phyloP scores from a whole-genome alignment of 2,329 filamentous ascomycete genomes.

The Nannizzia gypsea region DNA sequence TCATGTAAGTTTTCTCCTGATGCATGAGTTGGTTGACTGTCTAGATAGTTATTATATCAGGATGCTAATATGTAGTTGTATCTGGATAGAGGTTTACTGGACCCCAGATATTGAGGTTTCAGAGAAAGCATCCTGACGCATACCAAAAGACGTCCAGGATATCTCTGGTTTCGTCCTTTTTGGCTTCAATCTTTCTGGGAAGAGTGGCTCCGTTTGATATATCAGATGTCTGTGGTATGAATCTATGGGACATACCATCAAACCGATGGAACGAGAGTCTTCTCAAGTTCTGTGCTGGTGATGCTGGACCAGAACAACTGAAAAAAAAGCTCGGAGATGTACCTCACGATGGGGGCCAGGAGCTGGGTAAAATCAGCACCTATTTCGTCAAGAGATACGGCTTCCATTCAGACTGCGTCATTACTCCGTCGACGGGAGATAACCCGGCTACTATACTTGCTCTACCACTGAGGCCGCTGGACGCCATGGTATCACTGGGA shows the following conservation, averaged over 20 bases:
- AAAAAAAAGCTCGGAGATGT: constrained; percentile 70
- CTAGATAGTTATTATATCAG: background rate
- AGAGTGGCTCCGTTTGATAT: constrained; percentile 81
- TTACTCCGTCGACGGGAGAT: constrained; percentile 86
- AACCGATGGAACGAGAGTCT: constrained; percentile 64
- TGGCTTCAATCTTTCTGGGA: constrained; percentile 82
- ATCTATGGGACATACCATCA: constrained; percentile 78
- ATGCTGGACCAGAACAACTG: constrained; percentile 51
- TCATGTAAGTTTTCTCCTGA: constrained; percentile 52
- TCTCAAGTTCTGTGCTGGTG: constrained; percentile 61
- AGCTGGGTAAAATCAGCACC: constrained; percentile 59
- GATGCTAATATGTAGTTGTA: background rate
- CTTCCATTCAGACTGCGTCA: constrained; percentile 60
- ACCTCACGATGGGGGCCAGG: constrained; percentile 64
- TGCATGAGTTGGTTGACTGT: background rate
- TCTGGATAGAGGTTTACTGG: constrained; percentile 71
- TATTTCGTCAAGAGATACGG: constrained; percentile 75
- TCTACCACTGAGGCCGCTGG: constrained; percentile 71
- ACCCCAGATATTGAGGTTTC: constrained; percentile 87
- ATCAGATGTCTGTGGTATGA: constrained; percentile 91
- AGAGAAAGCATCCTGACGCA: constrained; percentile 63
- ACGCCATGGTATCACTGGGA: constrained; percentile 88
- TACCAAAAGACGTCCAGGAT: constrained; percentile 74
- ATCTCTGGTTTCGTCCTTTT: constrained; percentile 87
- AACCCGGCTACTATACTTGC: constrained; percentile 93